Evolutionary conservation across 2,329 filamentous ascomycete genomes (phyloP), one percentile per base, ranked within the genome.

Genomic region (Fusarium irregulare): DNA sequence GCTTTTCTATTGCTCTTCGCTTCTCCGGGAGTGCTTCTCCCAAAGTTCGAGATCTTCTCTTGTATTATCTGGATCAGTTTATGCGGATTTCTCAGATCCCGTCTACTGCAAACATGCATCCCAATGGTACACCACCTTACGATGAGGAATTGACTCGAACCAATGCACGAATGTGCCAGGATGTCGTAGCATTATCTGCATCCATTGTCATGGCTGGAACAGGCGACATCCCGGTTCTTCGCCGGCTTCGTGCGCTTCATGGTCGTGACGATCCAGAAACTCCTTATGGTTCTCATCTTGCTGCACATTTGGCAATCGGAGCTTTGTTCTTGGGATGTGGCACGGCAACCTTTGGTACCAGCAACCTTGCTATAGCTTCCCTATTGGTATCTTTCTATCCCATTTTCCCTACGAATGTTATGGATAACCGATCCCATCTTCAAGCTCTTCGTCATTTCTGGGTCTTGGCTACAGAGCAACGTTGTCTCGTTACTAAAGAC

Each of bases 361-460:
- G 92, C 40, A 91, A 98, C 76, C 84, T 97, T 56, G 94, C 95
- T 12, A 90, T 97, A 50, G 95, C 93, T 3, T 89, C 93, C 14
- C 85, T 99, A 9, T 88, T 99, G 10, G 91, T 96, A 45, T 92
- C 96, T 2, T 97, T 99, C 79, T 99, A 99, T 76, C 96, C 96
- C 0, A 86, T 98, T 21, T 98, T 97, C 78, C 96, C 96, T 0
- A 91, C 89, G 12, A 91, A 89, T 30, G 93, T 98, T 3, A 92
- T 97, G 75, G 96, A 99, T 81, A 98, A 98, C 77, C 92, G 93
- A 70, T 94, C 93, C 13, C 96, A 99, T 75, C 86, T 99, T 8
- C 96, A 99, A 82, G 96, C 97, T 6, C 96, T 99, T 82, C 90
- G 97, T 7, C 95, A 99, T 80, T 92, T 99, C 76, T 99, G 96